These are phyloP conservation scores for Didymella lethalis DNA, from an alignment of 2,329 filamentous ascomycete genomes.

Conservation along the genomic window DNA sequence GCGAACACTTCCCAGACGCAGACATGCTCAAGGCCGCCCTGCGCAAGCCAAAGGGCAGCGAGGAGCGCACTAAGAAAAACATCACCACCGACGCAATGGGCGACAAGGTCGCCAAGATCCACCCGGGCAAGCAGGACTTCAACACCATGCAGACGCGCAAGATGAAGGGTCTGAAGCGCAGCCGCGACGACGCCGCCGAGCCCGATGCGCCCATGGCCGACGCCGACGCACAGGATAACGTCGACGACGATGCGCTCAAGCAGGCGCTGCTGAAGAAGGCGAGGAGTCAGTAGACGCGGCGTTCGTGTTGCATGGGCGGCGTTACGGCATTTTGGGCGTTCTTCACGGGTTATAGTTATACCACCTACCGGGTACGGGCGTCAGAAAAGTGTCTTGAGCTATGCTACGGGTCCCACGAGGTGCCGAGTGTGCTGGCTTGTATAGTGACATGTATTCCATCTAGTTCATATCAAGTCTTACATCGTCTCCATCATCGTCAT, in stretches of 20 bases:
- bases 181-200: constrained; percentile 55
- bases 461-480: constrained; percentile 3
- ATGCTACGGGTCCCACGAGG: too few species aligned
- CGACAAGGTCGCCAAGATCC: constrained; percentile 94
- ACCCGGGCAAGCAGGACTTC: constrained; percentile 90
- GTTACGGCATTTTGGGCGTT: constrained; percentile 38
- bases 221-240: neutral
- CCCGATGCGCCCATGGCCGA: constrained; percentile 26
- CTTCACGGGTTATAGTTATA: constrained; percentile 38
- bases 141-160: constrained; percentile 89
- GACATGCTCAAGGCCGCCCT: constrained; percentile 87
- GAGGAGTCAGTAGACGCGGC: constrained; percentile 13
- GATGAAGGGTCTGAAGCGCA: constrained; percentile 98
- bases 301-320: constrained; percentile 38
- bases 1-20: constrained; percentile 79
- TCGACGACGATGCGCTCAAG: constrained; percentile 10
- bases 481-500: neutral
- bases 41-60: constrained; percentile 78
- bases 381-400: constrained; percentile 15
- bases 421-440: neutral
- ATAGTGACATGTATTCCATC: constrained; percentile 16
- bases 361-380: constrained; percentile 28
- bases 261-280: constrained; percentile 20
- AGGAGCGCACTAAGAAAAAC: constrained; percentile 93
- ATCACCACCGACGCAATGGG: constrained; percentile 89